Conservation (phyloP, 371 early-diverging fungal genomes). For the Batkoa obscura region DNA sequence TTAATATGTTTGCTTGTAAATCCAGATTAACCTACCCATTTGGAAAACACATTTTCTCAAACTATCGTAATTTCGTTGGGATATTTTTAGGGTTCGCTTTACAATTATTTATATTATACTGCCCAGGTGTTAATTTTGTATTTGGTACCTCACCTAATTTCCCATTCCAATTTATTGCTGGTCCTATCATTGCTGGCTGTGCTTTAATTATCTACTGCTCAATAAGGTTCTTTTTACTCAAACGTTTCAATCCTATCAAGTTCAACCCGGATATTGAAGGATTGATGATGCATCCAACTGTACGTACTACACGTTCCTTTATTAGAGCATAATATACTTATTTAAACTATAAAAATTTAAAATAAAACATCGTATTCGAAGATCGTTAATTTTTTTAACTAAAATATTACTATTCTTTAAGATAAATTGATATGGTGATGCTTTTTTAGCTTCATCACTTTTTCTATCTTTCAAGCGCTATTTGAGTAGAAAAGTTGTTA, state of each 20-base stretch:
- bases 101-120: conserved; percentile 52
- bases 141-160: conserved; percentile 43
- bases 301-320: conserved; percentile 12
- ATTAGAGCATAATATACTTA: neutral
- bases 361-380: no score
- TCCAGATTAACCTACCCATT: conserved; percentile 50
- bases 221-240: conserved; percentile 33
- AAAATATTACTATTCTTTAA: no score
- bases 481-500: no score
- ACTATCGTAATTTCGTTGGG: conserved; percentile 43
- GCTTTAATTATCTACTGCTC: conserved; percentile 50
- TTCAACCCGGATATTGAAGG: conserved; percentile 58
- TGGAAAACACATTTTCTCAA: conserved; percentile 66
- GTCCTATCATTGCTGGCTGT: conserved; percentile 59
- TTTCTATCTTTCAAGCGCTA: no score
- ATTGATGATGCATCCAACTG: conserved; percentile 45
- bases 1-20: conserved; percentile 88
- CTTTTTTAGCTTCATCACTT: no score
- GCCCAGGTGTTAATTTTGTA: conserved; percentile 52
- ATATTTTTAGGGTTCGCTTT: conserved; percentile 38
- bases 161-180: conserved; percentile 52
- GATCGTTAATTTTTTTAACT: no score
- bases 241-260: conserved; percentile 29
- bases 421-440: no score
- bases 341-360: no score